Conservation (phyloP, 2,329 filamentous ascomycete genomes). For the Pseudogymnoascus sp. region DNA sequence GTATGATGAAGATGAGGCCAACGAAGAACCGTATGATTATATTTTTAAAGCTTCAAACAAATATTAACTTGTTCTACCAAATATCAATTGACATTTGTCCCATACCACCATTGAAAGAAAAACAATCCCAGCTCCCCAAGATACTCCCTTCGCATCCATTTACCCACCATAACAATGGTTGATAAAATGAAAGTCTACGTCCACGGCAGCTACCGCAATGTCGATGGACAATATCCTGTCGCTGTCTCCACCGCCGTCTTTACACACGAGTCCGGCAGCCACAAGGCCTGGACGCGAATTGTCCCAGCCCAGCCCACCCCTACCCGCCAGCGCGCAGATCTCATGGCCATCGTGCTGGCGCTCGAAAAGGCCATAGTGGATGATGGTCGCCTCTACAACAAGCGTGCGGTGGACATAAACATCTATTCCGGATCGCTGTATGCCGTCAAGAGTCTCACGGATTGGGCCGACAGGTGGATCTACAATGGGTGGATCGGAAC, state of each 20-base stretch:
- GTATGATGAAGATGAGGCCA: not conserved
- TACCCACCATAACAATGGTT: not conserved
- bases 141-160: not conserved
- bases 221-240: not conserved
- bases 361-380: not conserved
- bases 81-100: not conserved
- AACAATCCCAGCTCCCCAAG: not conserved
- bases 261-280: not conserved
- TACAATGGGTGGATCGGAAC: not conserved
- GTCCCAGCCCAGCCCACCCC: not conserved
- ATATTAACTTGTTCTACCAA: not conserved
- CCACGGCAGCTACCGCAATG: not conserved
- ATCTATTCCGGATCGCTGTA: not conserved
- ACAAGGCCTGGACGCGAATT: not conserved
- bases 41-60: not conserved
- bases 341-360: not conserved
- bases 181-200: constrained; percentile 1
- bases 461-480: constrained; percentile 1
- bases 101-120: not conserved
- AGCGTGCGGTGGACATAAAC: not conserved
- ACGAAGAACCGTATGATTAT: not conserved
- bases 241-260: not conserved
- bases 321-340: not conserved
- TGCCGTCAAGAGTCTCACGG: not conserved
- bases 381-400: not conserved